These are phyloP conservation scores for Tylopilus balloui DNA, from an alignment of 768 basidiomycete species.

Conservation along the genomic window DNA sequence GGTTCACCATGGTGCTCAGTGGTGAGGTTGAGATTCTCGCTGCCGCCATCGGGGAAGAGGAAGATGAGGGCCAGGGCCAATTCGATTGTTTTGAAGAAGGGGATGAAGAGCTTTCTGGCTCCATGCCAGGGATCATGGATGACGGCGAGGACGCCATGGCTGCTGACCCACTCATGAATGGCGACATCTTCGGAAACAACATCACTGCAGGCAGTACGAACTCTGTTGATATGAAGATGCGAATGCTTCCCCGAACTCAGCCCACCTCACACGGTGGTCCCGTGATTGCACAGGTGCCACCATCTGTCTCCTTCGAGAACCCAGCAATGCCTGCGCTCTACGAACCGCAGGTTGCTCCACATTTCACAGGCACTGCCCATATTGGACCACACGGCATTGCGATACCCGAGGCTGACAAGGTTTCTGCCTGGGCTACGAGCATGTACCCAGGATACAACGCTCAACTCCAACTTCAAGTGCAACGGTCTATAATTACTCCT, in stretches of 20 bases:
- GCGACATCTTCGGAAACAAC: constrained; percentile 29
- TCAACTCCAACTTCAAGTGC: constrained; percentile 29
- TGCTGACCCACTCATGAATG: constrained; percentile 30
- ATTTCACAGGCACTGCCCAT: constrained; percentile 24
- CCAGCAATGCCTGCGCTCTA: constrained; percentile 46
- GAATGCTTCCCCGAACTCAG: constrained; percentile 23
- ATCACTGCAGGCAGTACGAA: constrained; percentile 31
- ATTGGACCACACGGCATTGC: constrained; percentile 19
- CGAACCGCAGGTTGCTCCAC: constrained; percentile 35
- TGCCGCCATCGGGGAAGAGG: constrained; percentile 50
- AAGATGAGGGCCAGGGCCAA: constrained; percentile 42
- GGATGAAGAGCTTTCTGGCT: constrained; percentile 36
- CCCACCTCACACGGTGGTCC: constrained; percentile 33
- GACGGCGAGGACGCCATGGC: constrained; percentile 30
- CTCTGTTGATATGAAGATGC: constrained; percentile 25
- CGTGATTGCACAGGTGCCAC: constrained; percentile 42
- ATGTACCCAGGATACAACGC: constrained; percentile 27
- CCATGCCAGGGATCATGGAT: constrained; percentile 25
- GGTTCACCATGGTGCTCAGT: constrained; percentile 62
- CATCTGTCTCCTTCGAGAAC: constrained; percentile 47
- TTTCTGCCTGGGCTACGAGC: constrained; percentile 29
- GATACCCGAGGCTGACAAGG: constrained; percentile 26
- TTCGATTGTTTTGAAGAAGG: constrained; percentile 39
- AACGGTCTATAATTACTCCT: constrained; percentile 39
- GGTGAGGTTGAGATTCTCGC: constrained; percentile 68